Evolutionary conservation across 805 yeast species (phyloP).

Genomic region (Zygoascus tannicola): DNA sequence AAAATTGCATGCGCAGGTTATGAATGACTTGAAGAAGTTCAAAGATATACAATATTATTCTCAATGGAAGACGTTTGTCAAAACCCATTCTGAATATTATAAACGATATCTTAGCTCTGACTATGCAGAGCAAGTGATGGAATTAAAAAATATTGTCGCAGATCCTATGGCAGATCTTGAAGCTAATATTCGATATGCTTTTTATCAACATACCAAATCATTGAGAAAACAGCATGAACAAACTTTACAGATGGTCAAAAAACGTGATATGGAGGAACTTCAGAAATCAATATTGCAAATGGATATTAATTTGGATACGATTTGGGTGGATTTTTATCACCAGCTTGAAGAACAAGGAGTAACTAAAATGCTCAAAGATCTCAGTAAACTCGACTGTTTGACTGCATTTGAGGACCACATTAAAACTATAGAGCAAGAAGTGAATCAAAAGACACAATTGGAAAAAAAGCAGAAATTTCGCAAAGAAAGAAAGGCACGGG

Average conservation of each 20-base stretch:
- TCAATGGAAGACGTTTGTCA: conserved; percentile 54
- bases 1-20: conserved; percentile 43
- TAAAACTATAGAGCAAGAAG: conserved; percentile 24
- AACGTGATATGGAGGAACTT: conserved; percentile 20
- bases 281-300: conserved; percentile 10
- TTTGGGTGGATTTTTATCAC: conserved; percentile 34
- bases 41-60: conserved; percentile 45
- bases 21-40: conserved; percentile 38
- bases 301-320: conserved; percentile 19
- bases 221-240: conserved; percentile 29
- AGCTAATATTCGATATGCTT: conserved; percentile 45
- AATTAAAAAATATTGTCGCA: conserved; percentile 28
- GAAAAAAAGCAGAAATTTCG: conserved; percentile 37
- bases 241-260: conserved; percentile 11
- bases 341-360: conserved; percentile 18
- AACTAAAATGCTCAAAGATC: conserved; percentile 22
- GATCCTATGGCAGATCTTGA: conserved; percentile 46
- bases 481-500: conserved; percentile 58
- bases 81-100: conserved; percentile 53
- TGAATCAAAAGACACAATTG: conserved; percentile 21
- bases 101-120: conserved; percentile 36
- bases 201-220: conserved; percentile 38
- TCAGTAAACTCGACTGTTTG: conserved; percentile 54
- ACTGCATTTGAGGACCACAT: conserved; percentile 38
- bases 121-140: conserved; percentile 35